Evolutionary conservation across 1,284 basidiomycete species (phyloP).

Genomic region (Naganishia albida): DNA sequence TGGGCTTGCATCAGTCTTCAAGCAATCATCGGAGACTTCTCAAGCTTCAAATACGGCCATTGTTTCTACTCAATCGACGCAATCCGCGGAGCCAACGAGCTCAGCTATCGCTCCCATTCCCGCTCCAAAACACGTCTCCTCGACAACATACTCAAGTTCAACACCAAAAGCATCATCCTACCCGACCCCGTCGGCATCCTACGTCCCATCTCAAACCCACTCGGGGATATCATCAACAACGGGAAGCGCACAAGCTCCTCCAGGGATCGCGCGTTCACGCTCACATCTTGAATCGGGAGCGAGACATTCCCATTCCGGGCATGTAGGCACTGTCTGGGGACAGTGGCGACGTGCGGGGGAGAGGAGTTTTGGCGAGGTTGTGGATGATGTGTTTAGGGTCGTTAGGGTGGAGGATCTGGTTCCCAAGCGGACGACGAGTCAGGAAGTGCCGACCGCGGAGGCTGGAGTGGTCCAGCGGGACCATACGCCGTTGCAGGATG

Average conservation of each 20-base stretch:
- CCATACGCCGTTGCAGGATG: background rate
- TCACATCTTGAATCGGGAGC: conserved; percentile 19
- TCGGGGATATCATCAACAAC: conserved; percentile 3
- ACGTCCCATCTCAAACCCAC: conserved; percentile 16
- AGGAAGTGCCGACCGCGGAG: background rate
- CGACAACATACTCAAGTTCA: conserved; percentile 16
- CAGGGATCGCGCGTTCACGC: conserved; percentile 17
- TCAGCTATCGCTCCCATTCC: conserved; percentile 2
- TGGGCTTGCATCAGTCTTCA: too few relatives aligned
- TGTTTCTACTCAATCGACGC: too few relatives aligned
- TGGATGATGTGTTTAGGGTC: conserved; percentile 31
- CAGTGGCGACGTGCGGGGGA: conserved; percentile 27
- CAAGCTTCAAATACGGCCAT: too few relatives aligned
- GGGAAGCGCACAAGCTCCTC: conserved; percentile 13
- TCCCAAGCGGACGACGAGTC: conserved; percentile 9
- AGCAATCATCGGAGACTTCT: too few relatives aligned
- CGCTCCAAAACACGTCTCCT: conserved; percentile 11
- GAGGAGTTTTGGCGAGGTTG: conserved; percentile 35
- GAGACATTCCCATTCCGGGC: conserved; percentile 15
- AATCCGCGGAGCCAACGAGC: too few relatives aligned
- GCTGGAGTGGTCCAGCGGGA: background rate
- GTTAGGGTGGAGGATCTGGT: conserved; percentile 20
- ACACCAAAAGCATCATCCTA: conserved; percentile 34
- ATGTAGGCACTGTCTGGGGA: conserved; percentile 20
- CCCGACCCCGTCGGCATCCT: conserved; percentile 27